phyloP scores from a whole-genome alignment of 352 stramenopile genomes.

The Phytophthora crassamura region DNA sequence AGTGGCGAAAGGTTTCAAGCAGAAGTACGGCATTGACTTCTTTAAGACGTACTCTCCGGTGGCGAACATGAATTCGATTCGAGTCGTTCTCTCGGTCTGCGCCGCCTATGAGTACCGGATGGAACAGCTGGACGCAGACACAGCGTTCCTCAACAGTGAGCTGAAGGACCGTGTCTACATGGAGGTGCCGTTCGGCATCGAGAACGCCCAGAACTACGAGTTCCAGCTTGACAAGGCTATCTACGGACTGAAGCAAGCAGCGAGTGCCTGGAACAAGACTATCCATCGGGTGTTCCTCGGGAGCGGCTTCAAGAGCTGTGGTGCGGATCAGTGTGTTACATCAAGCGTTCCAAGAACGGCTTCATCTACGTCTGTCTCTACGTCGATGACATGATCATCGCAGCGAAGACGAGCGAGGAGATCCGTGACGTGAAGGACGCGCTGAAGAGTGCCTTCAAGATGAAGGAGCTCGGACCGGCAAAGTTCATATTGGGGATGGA shows the following conservation, averaged over 20 bases:
- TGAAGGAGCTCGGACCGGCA: constrained; percentile 14
- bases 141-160: too few species aligned
- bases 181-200: constrained; percentile 1
- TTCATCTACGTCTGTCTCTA: constrained; percentile 15
- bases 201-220: not conserved
- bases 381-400: constrained; percentile 26
- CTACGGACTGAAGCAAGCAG: constrained; percentile 29
- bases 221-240: constrained; percentile 19
- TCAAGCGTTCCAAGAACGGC: not conserved
- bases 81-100: constrained; percentile 25
- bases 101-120: constrained; percentile 21
- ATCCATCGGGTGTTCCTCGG: not conserved
- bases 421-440: constrained; percentile 4
- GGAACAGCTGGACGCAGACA: constrained; percentile 41
- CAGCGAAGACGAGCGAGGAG: not conserved
- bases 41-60: constrained; percentile 37
- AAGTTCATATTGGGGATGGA: constrained; percentile 24
- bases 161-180: too few species aligned
- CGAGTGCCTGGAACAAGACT: constrained; percentile 25
- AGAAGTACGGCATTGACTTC: constrained; percentile 40
- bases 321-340: constrained; percentile 10
- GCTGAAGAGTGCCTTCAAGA: constrained; percentile 9
- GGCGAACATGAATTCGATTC: constrained; percentile 41
- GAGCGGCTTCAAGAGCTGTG: constrained; percentile 10
- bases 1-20: constrained; percentile 39